A percentile compares a stretch with the other conserved stretches of the same genome.
Evolutionary conservation across 768 basidiomycete genomes (phyloP).

Genomic region (Lactarius akahatsu): DNA sequence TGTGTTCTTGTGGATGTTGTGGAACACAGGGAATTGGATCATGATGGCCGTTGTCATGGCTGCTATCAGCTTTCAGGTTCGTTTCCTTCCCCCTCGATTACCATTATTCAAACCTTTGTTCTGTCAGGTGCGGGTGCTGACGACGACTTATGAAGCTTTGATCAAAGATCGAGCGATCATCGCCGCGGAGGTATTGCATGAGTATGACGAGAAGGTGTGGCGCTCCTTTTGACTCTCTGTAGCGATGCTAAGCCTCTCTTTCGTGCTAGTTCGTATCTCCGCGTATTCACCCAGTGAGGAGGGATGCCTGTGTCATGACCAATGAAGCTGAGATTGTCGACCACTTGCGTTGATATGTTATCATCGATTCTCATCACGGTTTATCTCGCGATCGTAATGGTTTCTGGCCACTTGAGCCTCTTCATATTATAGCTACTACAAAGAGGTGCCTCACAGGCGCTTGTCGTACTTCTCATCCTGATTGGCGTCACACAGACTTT

Average conservation of each 20-base stretch:
- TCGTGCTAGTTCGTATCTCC: slow-evolving; percentile 73
- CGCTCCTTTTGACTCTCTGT: neutral
- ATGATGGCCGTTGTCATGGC: slow-evolving; percentile 68
- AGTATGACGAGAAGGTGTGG: slow-evolving; percentile 76
- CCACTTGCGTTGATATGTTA: slow-evolving; percentile 39
- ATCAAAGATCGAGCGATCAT: slow-evolving; percentile 76
- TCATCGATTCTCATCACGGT: neutral
- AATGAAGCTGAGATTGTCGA: slow-evolving; percentile 76
- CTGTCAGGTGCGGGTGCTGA: slow-evolving; percentile 49
- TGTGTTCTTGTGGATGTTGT: slow-evolving; percentile 68
- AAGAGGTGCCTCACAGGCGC: neutral
- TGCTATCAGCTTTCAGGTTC: slow-evolving; percentile 62
- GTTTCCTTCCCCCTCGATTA: slow-evolving; percentile 22
- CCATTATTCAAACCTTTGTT: slow-evolving; percentile 2
- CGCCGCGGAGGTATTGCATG: slow-evolving; percentile 76
- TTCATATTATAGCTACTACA: neutral
- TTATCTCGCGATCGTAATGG: slow-evolving; percentile 1
- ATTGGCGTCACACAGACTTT: slow-evolving; percentile 18
- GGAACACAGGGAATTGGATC: slow-evolving; percentile 74
- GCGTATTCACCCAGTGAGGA: slow-evolving; percentile 71
- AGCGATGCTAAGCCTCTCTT: neutral
- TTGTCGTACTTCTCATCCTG: slow-evolving; percentile 2
- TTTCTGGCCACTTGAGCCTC: neutral
- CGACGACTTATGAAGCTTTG: slow-evolving; percentile 57
- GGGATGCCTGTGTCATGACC: slow-evolving; percentile 82